Evolutionary conservation across 129 eudicot genomes (phyloP).

Genomic region (Silybum marianum): DNA sequence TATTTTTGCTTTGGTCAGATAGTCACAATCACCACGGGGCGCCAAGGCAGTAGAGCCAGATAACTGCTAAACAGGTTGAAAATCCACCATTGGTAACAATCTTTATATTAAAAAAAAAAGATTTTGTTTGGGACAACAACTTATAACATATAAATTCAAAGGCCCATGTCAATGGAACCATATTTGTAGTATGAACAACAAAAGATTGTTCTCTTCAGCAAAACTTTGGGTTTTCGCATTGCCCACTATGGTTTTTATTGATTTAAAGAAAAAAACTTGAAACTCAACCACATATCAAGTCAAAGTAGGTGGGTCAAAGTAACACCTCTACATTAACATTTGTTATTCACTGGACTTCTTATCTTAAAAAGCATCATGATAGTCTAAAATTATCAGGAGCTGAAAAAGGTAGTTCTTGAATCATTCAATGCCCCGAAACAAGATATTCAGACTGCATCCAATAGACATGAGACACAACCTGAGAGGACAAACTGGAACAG

Average conservation of each 20-base stretch:
- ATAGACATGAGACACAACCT: conserved; percentile 44
- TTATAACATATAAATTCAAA: neutral
- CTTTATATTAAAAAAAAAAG: neutral
- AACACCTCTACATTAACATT: neutral
- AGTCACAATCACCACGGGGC: conserved; percentile 82
- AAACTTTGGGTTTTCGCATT: neutral
- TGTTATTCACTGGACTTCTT: neutral
- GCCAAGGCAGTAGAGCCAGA: conserved; percentile 64
- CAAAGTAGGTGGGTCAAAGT: neutral
- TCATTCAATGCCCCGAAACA: neutral
- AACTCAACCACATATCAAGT: neutral
- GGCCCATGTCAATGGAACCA: neutral
- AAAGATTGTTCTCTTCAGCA: neutral
- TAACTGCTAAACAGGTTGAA: conserved; percentile 49
- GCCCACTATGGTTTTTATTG: neutral
- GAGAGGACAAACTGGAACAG: conserved; percentile 56
- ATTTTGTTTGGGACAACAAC: neutral
- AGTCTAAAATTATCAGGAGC: neutral
- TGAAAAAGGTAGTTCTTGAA: neutral
- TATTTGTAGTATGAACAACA: neutral
- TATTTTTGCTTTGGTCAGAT: conserved; percentile 63
- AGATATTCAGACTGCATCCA: conserved; percentile 2
- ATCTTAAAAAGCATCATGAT: conserved; percentile 6
- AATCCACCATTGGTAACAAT: conserved; percentile 18
- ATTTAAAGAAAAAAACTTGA: neutral